These are phyloP conservation scores for Pleoardoris graminearum DNA, from an alignment of 2,329 filamentous ascomycete species.

Conservation along the genomic window DNA sequence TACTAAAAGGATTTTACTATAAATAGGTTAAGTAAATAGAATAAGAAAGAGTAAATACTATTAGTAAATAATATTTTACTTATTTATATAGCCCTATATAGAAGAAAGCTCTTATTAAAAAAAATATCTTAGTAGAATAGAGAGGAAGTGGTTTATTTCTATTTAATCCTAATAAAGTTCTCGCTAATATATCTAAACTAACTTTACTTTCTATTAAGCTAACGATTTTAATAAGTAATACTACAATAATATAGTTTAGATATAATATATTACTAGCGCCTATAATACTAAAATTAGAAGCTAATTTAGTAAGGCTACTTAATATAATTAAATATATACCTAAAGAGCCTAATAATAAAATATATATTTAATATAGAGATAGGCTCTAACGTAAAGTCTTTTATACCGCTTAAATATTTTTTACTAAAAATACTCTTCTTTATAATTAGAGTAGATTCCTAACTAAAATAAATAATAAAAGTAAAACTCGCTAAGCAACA, in stretches of 20 bases:
- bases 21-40: background rate
- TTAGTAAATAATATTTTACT: background rate
- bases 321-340: conserved; percentile 19
- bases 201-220: background rate
- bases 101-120: background rate
- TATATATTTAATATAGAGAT: conserved; percentile 2
- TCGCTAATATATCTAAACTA: background rate
- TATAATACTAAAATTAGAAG: conserved; percentile 21
- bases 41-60: background rate
- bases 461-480: conserved; percentile 21
- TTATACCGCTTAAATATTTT: conserved; percentile 22
- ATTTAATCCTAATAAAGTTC: background rate
- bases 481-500: conserved; percentile 26
- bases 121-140: background rate
- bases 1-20: background rate
- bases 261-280: conserved; percentile 11
- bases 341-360: conserved; percentile 17
- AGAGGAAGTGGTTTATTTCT: background rate
- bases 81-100: background rate
- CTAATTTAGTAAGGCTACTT: conserved; percentile 15
- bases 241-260: background rate
- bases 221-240: background rate
- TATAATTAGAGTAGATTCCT: conserved; percentile 27
- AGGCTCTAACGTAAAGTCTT: conserved; percentile 9
- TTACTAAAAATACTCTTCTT: conserved; percentile 23